Evolutionary conservation across 371 early-diverging fungal genomes (phyloP), one percentile per base, ranked within the genome.

Genomic region (Nematocida sp.): DNA sequence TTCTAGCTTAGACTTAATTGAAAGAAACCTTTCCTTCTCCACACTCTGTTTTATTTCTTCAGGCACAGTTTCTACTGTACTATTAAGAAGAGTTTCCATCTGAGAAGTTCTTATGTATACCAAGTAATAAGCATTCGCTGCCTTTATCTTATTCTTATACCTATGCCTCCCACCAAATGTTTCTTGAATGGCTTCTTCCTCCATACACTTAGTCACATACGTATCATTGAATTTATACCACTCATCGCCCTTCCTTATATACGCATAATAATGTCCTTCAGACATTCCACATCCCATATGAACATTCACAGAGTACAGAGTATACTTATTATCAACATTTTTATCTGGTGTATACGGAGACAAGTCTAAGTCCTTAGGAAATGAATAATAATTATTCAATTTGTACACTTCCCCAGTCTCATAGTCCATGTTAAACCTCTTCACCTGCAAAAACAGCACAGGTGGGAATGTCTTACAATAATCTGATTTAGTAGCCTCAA

Each of bases 301-400:
- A 11, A 97, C 97, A 58, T 97, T 89, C 0, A 97, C 96, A 72
- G 94, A 90, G 84, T 57, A 85, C 27, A 86, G 66, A 39, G 66
- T 72, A 74, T 84, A 84, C 33, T 13, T 62, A 23, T 45, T 60
- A 20, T 62, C 67, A 20, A 58, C 42, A 4, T 90, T 91, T 33
- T 90, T 88, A 7, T 88, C 86, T 4, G 90, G 89, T 44, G 94
- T 88, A 86, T 92, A 95, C n/a, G 91, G 90, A n/a, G 90, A 91
- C 61, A 97, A 87, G 78, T 95, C 94, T 66, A 97, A 90, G 64
- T 90, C 89, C n/a, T 89, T 86, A 13, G 95, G 95, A 87, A 93
- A 98, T 84, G 94, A 95, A 85, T 93, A 92, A n/a, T 95, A 91
- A 86, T 95, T 95, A 89, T 97, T 96, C 87, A 95, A 93, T 91